Evolutionary conservation across 75 land plant species (phyloP), one percentile per base, ranked within the genome.

Genomic region (Azolla pinnata): DNA sequence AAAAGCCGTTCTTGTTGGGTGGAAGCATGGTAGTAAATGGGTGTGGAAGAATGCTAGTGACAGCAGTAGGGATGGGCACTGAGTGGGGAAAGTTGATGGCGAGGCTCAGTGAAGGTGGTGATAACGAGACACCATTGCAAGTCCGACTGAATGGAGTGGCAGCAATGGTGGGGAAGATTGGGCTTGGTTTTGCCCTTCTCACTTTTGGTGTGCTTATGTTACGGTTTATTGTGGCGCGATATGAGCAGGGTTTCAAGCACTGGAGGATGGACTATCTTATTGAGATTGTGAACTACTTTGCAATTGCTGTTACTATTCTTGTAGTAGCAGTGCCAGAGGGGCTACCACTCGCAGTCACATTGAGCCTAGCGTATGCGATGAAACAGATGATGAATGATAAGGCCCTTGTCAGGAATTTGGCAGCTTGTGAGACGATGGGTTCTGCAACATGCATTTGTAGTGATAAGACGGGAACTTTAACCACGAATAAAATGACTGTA

Each of bases 291-390:
- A 79, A 88, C 34, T 88, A 63, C 56, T 84, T 88, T 72, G 88
- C 93, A 17, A 70, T 82, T 59, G 88, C 89, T 10, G 93, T 88
- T 5, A 88, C 93, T 2, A 88, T 88, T 69, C 80, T 88, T 42
- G 93, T 88, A 64, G 97, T 91, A 60, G 97, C 97, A 33, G 93
- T 91, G 34, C 97, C 97, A 27, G 97, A 91, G 60, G 97, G 97
- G 10, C 67, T 91, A 19, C 97, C 97, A 24, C 65, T 91, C 45
- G 97, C 97, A 51, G 97, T 91, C 29, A 91, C 97, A 12, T 63
- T 91, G 54, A 87, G 92, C 63, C 85, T 91, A 68, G 97, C 97
- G 0, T 91, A 81, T 76, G 93, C 97, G 0, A 91, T 91, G 97
- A 84, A 82, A 62, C 90, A 91, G 67, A 91, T 91, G 97, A 91